Conservation (phyloP, 768 basidiomycete genomes). For the Naganishia antarctica region DNA sequence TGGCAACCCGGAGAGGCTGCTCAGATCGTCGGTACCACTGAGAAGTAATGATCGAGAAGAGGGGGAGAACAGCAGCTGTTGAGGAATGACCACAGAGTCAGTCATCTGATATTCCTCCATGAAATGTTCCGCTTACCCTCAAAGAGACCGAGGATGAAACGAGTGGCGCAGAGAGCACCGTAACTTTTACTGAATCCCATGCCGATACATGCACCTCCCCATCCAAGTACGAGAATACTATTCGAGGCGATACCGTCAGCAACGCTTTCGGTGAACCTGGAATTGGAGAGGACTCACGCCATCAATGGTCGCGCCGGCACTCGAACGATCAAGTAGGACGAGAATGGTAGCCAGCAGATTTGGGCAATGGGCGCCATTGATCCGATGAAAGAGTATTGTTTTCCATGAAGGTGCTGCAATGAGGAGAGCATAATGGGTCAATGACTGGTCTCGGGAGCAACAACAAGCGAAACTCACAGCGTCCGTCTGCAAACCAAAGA, state of each 20-base stretch:
- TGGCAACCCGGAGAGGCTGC: conserved; percentile 52
- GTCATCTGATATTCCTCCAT: neutral
- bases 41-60: conserved; percentile 49
- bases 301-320: conserved; percentile 40
- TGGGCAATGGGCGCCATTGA: conserved; percentile 44
- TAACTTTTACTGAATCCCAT: conserved; percentile 40
- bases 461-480: conserved; percentile 1
- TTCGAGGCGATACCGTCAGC: too few relatives aligned
- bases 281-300: conserved; percentile 31
- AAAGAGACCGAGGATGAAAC: conserved; percentile 49
- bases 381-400: conserved; percentile 35
- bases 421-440: neutral
- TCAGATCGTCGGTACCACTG: conserved; percentile 54
- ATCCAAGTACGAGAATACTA: conserved; percentile 37
- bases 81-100: neutral
- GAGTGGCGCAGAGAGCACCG: conserved; percentile 39
- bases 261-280: too few relatives aligned
- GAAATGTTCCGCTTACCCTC: conserved; percentile 31
- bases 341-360: conserved; percentile 46
- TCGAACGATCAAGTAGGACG: conserved; percentile 43
- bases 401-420: conserved; percentile 5
- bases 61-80: conserved; percentile 42
- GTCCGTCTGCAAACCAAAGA: conserved; percentile 37
- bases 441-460: neutral
- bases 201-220: conserved; percentile 37